Percentiles rank a stretch among this genome's conserved stretches.
Evolutionary conservation across 495 filamentous ascomycete genomes (phyloP).

Genomic region (Podospora conica): DNA sequence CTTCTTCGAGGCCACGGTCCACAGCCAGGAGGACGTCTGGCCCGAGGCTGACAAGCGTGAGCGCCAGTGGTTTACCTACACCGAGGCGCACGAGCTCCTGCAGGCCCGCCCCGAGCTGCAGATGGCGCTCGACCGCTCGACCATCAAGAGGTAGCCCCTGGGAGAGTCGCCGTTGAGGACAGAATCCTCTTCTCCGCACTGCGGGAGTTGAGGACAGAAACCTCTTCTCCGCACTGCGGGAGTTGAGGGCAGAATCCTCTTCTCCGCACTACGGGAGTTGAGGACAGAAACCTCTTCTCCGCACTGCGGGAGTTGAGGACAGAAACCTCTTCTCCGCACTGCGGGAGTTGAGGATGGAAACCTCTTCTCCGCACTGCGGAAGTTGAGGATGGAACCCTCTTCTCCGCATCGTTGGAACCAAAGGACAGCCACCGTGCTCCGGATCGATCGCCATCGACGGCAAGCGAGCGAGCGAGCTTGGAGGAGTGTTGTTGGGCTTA

Average conservation of each 20-base stretch:
- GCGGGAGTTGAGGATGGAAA: constrained; percentile 7
- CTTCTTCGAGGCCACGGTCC: constrained; percentile 82
- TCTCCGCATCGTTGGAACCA: neutral
- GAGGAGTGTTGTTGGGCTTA: neutral
- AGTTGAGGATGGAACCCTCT: constrained; percentile 1
- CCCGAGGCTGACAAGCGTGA: constrained; percentile 89
- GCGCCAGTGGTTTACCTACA: constrained; percentile 82
- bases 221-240: too few species aligned
- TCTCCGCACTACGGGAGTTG: too few species aligned
- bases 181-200: too few species aligned
- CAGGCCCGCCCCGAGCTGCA: constrained; percentile 77
- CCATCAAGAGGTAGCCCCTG: constrained; percentile 45
- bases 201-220: constrained; percentile 7
- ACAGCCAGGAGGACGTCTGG: constrained; percentile 78
- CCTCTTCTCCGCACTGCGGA: too few species aligned
- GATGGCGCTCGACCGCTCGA: constrained; percentile 78
- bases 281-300: neutral
- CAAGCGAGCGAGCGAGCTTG: too few species aligned
- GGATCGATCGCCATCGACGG: neutral
- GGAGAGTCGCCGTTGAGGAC: constrained; percentile 14
- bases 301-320: too few species aligned
- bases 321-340: too few species aligned
- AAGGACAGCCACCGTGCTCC: neutral
- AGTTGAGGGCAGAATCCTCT: constrained; percentile 1
- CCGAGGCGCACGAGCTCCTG: constrained; percentile 70